Evolutionary conservation across 169 alveolate species (phyloP).

Genomic region (Eimeria sp.): DNA sequence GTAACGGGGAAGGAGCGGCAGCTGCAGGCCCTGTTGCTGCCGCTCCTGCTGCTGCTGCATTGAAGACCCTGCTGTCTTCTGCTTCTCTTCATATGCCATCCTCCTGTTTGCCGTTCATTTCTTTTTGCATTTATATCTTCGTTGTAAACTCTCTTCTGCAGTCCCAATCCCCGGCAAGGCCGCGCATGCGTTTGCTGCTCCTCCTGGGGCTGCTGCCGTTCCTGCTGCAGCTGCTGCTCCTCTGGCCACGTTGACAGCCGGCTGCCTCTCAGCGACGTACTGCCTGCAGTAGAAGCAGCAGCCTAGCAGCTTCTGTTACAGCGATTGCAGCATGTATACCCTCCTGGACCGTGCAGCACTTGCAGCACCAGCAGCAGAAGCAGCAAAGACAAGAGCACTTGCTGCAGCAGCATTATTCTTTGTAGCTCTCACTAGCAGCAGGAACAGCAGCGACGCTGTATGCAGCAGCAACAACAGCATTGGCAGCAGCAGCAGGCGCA

Average conservation of each 20-base stretch:
- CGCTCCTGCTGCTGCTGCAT: too few species aligned
- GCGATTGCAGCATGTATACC: neutral
- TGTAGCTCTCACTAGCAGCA: neutral
- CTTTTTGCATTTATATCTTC: neutral
- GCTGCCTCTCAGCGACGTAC: neutral
- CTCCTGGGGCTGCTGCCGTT: neutral
- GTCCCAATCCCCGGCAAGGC: neutral
- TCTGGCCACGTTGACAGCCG: neutral
- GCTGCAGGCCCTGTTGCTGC: too few species aligned
- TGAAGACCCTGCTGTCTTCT: neutral
- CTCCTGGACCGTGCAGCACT: neutral
- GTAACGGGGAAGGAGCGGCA: too few species aligned
- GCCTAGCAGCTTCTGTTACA: neutral
- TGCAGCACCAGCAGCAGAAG: constrained; percentile 17
- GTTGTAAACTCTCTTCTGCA: neutral
- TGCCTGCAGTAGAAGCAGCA: neutral
- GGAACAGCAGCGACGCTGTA: neutral
- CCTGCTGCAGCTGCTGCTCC: neutral
- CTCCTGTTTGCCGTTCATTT: neutral
- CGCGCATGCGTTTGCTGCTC: neutral
- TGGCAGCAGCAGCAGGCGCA: neutral
- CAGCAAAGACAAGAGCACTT: neutral
- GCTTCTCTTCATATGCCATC: neutral
- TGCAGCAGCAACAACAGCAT: constrained; percentile 3
- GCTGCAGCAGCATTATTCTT: neutral